Base-by-base conservation (phyloP, 768 basidiomycete species). In the Suillus hirtellus region DNA sequence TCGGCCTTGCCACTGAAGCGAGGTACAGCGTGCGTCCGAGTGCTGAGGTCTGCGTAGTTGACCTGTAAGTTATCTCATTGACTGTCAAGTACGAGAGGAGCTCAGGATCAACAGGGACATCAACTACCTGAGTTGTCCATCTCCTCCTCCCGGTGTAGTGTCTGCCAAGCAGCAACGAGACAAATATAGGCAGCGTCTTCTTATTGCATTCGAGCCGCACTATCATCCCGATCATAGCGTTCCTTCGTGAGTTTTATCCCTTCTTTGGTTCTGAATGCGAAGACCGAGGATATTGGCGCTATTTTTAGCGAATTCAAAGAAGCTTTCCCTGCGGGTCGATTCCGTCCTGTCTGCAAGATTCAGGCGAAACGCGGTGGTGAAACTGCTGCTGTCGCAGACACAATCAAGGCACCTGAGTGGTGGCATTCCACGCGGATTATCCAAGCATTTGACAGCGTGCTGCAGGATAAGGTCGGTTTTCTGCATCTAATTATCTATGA, bases 381-480 rank as follows among this genome's bases (percentile, higher is more conserved):
- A 42, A 87, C 88, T 37, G 82, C 92, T 49, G 87, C 90, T 40
- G 90, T 95, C 15, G 93, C 93, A 2, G 95, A 96, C 70, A 89
- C 91, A 67, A 91, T 96, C 71, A 90, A 92, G 70, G 82, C 93
- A 44, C 95, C 95, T 0, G 88, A 89, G 66, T 97, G 95, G 95
- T 97, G 95, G 95, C 89, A 94, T 69, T 92, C 91, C 38, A 93
- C 92, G 2, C 87, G 89, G 55, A 92, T 96, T 69, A 91, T 97
- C 60, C 89, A 91, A 68, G 95, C 93, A 14, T 95, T 97, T 65
- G 95, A 96, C 72, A 81, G 80, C 54, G 93, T 96, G 43, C 81
- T 97, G 61, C 87, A 90, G 66, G 92, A 96, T 70, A 92, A 87
- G 83, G 92, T 92, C 66, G 40, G 76, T 70, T 49, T 31, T 24